Evolutionary conservation across 768 basidiomycete genomes (phyloP), one percentile per base, ranked within the genome.

Genomic region (Russula ochroleuca): DNA sequence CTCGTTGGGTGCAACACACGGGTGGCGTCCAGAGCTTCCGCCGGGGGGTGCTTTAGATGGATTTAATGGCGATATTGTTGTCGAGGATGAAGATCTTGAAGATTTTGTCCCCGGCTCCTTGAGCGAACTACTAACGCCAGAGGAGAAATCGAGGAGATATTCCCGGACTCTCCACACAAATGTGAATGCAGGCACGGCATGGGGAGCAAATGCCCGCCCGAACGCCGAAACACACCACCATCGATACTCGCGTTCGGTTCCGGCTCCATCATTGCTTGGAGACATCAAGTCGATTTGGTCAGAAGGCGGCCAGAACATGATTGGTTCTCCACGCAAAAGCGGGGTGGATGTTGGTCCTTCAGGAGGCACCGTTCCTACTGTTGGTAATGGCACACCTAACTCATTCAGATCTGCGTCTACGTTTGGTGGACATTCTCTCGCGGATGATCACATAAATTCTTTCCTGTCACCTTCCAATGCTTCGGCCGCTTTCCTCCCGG

Each of bases 31-130:
- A 15, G 71, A 72, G 19, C 41, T 53, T 62, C 43, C 63, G 33
- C 56, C 52, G 49, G 64, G 56, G 0, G 57, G 62, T 8, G 53
- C 53, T 28, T 58, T 50, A 38, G 65, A 60, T 28, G 55, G 28
- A 25, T 61, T 66, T 31, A 58, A 67, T 37, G 66, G 69, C 51
- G 75, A 73, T 19, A 81, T 80, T 19, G 74, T 75, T 40, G 83
- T 82, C 0, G 85, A 86, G 21, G 89, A 88, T 54, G 92, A 86
- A 50, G 91, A 94, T 68, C 71, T 92, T 53, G 92, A 94, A 70
- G 94, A 94, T 61, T 90, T 98, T 72, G 73, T 98, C 35, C 96
- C 96, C 0, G 86, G 90, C 59, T 91, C 88, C 5, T 77, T 98
- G 52, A 92, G 86, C 31, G 95, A 98, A 64, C 79, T 98, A 8